These are phyloP conservation scores for Ogataea ganodermae DNA, from an alignment of 805 yeast species.

Conservation along the genomic window DNA sequence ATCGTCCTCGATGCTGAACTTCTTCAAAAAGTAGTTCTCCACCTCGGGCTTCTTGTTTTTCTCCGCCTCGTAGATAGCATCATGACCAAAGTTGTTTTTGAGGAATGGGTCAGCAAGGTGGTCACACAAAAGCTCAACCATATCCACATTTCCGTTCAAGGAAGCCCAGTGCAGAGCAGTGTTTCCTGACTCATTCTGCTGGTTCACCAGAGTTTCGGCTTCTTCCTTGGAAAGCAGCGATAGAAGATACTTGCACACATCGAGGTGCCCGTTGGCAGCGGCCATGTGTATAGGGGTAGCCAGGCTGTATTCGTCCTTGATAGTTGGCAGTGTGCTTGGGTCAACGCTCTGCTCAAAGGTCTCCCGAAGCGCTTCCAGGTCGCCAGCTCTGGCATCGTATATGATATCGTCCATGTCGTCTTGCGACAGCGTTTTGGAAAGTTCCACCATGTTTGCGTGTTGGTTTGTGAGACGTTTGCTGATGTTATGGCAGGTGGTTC, in stretches of 20 bases:
- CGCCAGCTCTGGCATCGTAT: constrained; percentile 87
- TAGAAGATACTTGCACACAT: constrained; percentile 62
- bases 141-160: constrained; percentile 75
- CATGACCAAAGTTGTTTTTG: constrained; percentile 76
- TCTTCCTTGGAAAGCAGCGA: constrained; percentile 47
- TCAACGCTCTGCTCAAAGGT: constrained; percentile 60
- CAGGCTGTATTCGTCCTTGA: constrained; percentile 62
- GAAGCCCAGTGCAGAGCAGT: constrained; percentile 98
- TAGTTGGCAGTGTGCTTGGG: constrained; percentile 42
- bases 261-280: constrained; percentile 88
- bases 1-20: constrained; percentile 68
- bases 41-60: constrained; percentile 71
- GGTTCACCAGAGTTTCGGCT: constrained; percentile 48
- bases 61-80: constrained; percentile 88
- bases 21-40: constrained; percentile 73
- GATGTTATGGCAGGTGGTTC: background rate
- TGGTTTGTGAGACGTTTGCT: background rate
- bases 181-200: constrained; percentile 79
- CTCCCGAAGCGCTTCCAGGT: constrained; percentile 69
- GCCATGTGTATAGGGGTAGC: constrained; percentile 93
- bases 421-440: constrained; percentile 43
- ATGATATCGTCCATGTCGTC: constrained; percentile 84
- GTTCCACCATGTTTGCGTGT: constrained; percentile 25
- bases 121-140: constrained; percentile 71
- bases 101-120: constrained; percentile 79